A percentile compares a stretch with the other conserved stretches of the same genome.
These are phyloP conservation scores for Pichia sp. DNA, from an alignment of 1,139 yeast genomes.

Conservation along the genomic window DNA sequence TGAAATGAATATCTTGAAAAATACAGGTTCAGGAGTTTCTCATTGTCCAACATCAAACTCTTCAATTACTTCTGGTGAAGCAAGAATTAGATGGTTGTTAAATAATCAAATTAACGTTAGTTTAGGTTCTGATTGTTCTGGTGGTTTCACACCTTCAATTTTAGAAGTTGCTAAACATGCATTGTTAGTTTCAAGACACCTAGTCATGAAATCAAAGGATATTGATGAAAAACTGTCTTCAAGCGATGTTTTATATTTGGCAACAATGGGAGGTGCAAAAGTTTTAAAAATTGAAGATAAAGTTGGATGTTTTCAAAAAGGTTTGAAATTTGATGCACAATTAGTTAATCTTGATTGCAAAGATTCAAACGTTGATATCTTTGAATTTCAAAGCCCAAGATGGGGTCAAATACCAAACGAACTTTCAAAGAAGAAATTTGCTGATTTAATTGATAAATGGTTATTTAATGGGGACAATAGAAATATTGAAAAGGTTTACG, in stretches of 20 bases:
- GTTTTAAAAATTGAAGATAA: constrained; percentile 55
- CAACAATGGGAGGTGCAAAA: constrained; percentile 86
- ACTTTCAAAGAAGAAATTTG: constrained; percentile 29
- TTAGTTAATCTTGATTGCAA: constrained; percentile 52
- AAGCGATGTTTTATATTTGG: constrained; percentile 70
- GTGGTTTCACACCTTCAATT: constrained; percentile 82
- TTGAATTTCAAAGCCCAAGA: constrained; percentile 54
- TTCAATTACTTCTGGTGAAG: constrained; percentile 85
- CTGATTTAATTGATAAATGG: constrained; percentile 77
- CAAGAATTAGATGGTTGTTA: constrained; percentile 69
- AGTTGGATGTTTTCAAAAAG: constrained; percentile 67
- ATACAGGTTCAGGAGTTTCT: constrained; percentile 62
- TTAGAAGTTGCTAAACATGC: constrained; percentile 74
- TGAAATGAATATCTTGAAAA: constrained; percentile 55
- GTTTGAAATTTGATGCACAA: constrained; percentile 83
- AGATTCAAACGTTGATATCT: constrained; percentile 63
- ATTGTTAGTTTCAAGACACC: constrained; percentile 75
- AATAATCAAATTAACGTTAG: constrained; percentile 68
- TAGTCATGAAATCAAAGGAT: constrained; percentile 53
- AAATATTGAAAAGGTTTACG: constrained; percentile 76
- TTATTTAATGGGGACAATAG: constrained; percentile 93
- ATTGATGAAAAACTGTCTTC: constrained; percentile 51
- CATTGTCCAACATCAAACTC: constrained; percentile 95
- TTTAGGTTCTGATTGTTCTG: constrained; percentile 89
- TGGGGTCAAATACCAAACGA: constrained; percentile 22